Evolutionary conservation across 495 filamentous ascomycete species (phyloP).

Genomic region (Tirmania nivea): DNA sequence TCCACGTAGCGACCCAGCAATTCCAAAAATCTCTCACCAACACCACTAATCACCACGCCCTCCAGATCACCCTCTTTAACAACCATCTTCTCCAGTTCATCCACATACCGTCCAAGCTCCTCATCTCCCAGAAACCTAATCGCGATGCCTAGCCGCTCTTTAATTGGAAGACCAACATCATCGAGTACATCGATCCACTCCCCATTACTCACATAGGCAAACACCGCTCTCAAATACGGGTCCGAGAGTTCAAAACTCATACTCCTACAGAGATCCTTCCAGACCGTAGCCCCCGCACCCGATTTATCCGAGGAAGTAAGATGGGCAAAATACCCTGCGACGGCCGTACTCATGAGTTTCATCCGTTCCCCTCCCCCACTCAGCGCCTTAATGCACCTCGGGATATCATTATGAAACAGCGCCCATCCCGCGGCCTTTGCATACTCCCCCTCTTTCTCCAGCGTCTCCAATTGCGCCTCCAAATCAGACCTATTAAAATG

Average conservation of each 20-base stretch:
- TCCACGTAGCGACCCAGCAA: constrained; percentile 73
- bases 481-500: constrained; percentile 36
- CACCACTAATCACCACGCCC: constrained; percentile 70
- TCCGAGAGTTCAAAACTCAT: constrained; percentile 49
- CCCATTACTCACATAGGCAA: constrained; percentile 74
- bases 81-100: constrained; percentile 35
- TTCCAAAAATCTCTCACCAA: constrained; percentile 54
- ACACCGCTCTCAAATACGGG: constrained; percentile 72
- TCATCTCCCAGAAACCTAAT: constrained; percentile 64
- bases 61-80: constrained; percentile 64
- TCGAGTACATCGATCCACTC: constrained; percentile 68
- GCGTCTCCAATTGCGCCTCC: constrained; percentile 29
- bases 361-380: constrained; percentile 13
- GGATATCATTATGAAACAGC: constrained; percentile 47
- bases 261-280: constrained; percentile 23
- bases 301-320: neutral
- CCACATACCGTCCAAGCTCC: constrained; percentile 50
- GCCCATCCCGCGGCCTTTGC: constrained; percentile 66
- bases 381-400: constrained; percentile 20
- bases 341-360: constrained; percentile 19
- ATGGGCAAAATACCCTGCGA: constrained; percentile 17
- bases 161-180: constrained; percentile 61
- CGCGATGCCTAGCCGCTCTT: constrained; percentile 68
- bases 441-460: constrained; percentile 39
- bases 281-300: constrained; percentile 9